Evolutionary conservation across 176 grass and related monocot species (phyloP).

Genomic region (Tillandsia leiboldiana): DNA sequence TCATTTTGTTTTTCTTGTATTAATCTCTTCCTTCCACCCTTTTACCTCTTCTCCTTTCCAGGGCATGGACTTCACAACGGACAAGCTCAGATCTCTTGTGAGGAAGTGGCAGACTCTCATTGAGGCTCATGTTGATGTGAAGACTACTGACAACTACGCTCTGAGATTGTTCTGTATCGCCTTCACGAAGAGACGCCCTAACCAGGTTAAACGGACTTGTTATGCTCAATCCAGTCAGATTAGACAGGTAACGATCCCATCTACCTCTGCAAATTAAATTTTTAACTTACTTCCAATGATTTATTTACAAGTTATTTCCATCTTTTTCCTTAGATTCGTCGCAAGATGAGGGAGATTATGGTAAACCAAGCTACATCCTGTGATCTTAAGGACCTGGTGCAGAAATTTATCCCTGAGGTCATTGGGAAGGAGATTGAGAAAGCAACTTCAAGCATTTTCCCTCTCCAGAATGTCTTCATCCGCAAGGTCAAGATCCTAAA

Average conservation of each 20-base stretch:
- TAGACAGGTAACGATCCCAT: conserved; percentile 45
- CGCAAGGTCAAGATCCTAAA: conserved; percentile 95
- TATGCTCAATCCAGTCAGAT: conserved; percentile 86
- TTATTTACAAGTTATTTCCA: background rate
- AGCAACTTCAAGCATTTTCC: conserved; percentile 71
- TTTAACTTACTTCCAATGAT: background rate
- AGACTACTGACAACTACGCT: conserved; percentile 82
- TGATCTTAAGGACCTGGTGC: conserved; percentile 78
- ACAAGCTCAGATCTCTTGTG: conserved; percentile 71
- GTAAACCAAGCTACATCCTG: conserved; percentile 65
- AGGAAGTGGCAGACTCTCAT: conserved; percentile 92
- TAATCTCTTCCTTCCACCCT: background rate
- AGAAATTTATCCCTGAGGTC: conserved; percentile 82
- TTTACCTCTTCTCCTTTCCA: conserved; percentile 15
- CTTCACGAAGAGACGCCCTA: conserved; percentile 72
- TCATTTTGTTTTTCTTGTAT: background rate
- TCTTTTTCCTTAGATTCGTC: conserved; percentile 41
- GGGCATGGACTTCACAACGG: conserved; percentile 75
- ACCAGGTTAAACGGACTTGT: conserved; percentile 93
- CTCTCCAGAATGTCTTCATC: conserved; percentile 75
- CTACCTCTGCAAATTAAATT: background rate
- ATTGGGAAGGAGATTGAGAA: conserved; percentile 98
- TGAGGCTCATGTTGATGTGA: conserved; percentile 86
- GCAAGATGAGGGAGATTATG: conserved; percentile 98
- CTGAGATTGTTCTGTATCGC: conserved; percentile 76